Percentiles rank a stretch among this genome's conserved stretches.
phyloP scores from a whole-genome alignment of 2,329 filamentous ascomycete species.

The Aspergillus sergii region DNA sequence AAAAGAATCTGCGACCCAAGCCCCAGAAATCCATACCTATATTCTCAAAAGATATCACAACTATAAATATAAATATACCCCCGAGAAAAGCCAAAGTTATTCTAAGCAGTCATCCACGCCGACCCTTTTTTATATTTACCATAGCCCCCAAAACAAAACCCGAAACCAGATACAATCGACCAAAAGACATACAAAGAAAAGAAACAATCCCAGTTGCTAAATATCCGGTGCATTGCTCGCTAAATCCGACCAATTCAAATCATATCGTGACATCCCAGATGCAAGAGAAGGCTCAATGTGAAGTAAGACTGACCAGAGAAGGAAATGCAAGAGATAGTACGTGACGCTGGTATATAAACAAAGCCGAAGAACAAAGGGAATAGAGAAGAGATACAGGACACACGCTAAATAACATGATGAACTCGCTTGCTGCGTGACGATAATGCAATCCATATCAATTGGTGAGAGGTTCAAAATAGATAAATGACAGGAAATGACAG shows the following conservation, averaged over 20 bases:
- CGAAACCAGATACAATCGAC: background rate
- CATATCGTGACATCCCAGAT: background rate
- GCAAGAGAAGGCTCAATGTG: background rate
- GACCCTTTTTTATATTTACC: background rate
- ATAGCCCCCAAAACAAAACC: background rate
- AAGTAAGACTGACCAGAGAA: background rate
- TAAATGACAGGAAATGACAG: background rate
- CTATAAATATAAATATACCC: background rate
- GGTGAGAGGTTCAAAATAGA: background rate
- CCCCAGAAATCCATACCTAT: background rate
- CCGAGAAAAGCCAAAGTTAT: background rate
- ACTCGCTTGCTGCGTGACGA: background rate
- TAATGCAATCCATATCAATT: background rate
- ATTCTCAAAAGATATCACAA: background rate
- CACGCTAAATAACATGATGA: background rate
- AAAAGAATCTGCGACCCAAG: background rate
- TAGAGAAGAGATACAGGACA: background rate
- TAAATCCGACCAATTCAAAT: background rate
- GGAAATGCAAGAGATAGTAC: background rate
- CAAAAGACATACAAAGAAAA: background rate
- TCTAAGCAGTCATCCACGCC: background rate
- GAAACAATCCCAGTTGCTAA: background rate
- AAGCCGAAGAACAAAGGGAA: background rate
- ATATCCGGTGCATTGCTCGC: background rate
- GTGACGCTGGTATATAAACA: background rate